Percentiles rank a stretch among this genome's conserved stretches.
These are phyloP conservation scores for Rhodotorula sp. DNA, from an alignment of 1,284 basidiomycete genomes.

Conservation along the genomic window DNA sequence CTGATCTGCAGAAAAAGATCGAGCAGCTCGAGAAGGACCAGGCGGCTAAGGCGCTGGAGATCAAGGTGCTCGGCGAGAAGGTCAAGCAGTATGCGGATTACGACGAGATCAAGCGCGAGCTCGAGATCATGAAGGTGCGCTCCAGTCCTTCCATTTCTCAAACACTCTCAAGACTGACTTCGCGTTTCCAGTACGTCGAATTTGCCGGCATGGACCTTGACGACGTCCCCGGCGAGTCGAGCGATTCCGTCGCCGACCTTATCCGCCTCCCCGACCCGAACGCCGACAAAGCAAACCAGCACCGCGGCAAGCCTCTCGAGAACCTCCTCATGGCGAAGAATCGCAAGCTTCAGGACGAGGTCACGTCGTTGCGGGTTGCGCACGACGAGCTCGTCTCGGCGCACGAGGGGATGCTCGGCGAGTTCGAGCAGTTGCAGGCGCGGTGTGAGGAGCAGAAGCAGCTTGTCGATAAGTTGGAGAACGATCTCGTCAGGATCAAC, in stretches of 20 bases:
- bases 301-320: constrained; percentile 80
- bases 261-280: constrained; percentile 81
- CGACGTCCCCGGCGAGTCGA: constrained; percentile 37
- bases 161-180: background rate
- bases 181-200: constrained; percentile 72
- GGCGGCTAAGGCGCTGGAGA: constrained; percentile 62
- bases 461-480: constrained; percentile 87
- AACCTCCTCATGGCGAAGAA: constrained; percentile 89
- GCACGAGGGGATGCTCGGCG: constrained; percentile 61
- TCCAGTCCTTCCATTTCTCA: background rate
- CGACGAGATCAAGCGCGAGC: constrained; percentile 91
- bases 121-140: constrained; percentile 91
- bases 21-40: constrained; percentile 58
- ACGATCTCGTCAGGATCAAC: constrained; percentile 80
- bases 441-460: constrained; percentile 74
- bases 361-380: constrained; percentile 86
- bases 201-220: constrained; percentile 63
- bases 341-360: constrained; percentile 86
- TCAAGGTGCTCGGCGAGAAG: constrained; percentile 60
- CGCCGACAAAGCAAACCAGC: constrained; percentile 71
- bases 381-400: constrained; percentile 74
- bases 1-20: constrained; percentile 11
- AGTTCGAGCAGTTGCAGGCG: constrained; percentile 60
- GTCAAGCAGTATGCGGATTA: constrained; percentile 77
- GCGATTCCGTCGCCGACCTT: constrained; percentile 60